A percentile compares a stretch with the other conserved stretches of the same genome.
phyloP scores from a whole-genome alignment of 2,329 filamentous ascomycete species.

The Penicillium capsulatum region DNA sequence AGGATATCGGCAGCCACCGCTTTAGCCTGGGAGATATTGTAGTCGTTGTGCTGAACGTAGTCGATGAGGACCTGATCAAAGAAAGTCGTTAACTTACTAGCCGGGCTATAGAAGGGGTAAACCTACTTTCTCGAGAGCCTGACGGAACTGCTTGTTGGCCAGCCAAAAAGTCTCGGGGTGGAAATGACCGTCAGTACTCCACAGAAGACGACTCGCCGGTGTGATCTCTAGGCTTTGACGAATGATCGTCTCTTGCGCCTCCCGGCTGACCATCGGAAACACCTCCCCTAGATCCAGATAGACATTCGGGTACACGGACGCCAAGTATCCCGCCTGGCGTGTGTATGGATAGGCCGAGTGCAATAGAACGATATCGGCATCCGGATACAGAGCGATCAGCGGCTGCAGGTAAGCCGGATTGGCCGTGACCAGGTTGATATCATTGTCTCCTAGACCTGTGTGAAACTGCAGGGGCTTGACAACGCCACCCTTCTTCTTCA shows the following conservation, averaged over 20 bases:
- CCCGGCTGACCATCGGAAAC: slow-evolving; percentile 71
- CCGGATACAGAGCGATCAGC: slow-evolving; percentile 65
- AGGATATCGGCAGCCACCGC: slow-evolving; percentile 63
- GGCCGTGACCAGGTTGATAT: slow-evolving; percentile 64
- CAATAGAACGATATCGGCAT: slow-evolving; percentile 70
- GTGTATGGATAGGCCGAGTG: slow-evolving; percentile 81
- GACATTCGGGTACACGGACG: slow-evolving; percentile 71
- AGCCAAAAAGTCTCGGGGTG: slow-evolving; percentile 75
- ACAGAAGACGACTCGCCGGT: slow-evolving; percentile 70
- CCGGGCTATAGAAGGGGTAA: neutral
- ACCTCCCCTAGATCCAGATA: slow-evolving; percentile 81
- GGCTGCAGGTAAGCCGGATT: slow-evolving; percentile 72
- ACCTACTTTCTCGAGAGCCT: slow-evolving; percentile 62
- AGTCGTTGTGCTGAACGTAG: slow-evolving; percentile 60
- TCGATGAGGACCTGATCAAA: slow-evolving; percentile 57
- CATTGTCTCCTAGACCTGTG: slow-evolving; percentile 75
- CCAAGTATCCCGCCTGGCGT: slow-evolving; percentile 72
- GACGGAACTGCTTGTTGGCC: slow-evolving; percentile 66
- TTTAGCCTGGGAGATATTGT: slow-evolving; percentile 60
- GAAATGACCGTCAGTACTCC: slow-evolving; percentile 76
- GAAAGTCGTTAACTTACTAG: neutral
- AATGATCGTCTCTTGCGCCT: slow-evolving; percentile 68
- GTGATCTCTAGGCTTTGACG: slow-evolving; percentile 71
- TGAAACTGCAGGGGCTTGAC: slow-evolving; percentile 80
- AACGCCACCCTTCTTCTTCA: slow-evolving; percentile 34